Conservation (phyloP, 371 early-diverging fungal genomes). For the Dinochytrium kinnereticum region DNA sequence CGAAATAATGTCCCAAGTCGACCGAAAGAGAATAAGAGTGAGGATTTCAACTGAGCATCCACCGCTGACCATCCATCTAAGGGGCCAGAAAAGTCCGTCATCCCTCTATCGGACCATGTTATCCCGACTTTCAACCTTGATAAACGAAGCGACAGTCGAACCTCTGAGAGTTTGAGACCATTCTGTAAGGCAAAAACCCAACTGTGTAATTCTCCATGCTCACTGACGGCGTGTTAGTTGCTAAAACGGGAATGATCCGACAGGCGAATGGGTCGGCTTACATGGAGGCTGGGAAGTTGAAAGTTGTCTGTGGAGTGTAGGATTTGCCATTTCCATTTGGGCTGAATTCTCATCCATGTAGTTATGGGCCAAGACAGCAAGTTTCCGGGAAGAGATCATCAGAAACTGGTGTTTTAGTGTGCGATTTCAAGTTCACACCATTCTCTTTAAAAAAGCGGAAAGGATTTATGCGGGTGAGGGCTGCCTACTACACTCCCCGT, state of each 20-base stretch:
- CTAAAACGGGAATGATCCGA: constrained; percentile 81
- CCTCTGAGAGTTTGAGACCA: background rate
- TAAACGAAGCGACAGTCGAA: constrained; percentile 13
- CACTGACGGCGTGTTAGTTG: constrained; percentile 62
- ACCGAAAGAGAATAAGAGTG: constrained; percentile 34
- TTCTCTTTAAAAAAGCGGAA: constrained; percentile 69
- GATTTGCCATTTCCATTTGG: constrained; percentile 32
- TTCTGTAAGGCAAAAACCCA: constrained; percentile 12
- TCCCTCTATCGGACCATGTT: constrained; percentile 20
- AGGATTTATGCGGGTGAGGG: constrained; percentile 41
- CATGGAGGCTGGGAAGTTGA: constrained; percentile 83
- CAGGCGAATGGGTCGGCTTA: constrained; percentile 93
- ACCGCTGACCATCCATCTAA: background rate
- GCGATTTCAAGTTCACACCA: constrained; percentile 90
- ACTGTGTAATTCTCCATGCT: too few species aligned
- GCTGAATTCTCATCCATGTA: constrained; percentile 28
- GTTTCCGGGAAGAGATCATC: constrained; percentile 46
- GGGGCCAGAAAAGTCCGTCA: constrained; percentile 47
- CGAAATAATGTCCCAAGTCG: constrained; percentile 4
- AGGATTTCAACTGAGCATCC: background rate
- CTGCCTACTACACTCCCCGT: background rate
- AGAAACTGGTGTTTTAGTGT: constrained; percentile 56
- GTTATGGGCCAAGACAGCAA: constrained; percentile 77
- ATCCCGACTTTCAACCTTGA: background rate
- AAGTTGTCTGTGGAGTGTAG: constrained; percentile 90